Evolutionary conservation across 106 monocot genomes (phyloP).

Genomic region (Ottelia alismoides): DNA sequence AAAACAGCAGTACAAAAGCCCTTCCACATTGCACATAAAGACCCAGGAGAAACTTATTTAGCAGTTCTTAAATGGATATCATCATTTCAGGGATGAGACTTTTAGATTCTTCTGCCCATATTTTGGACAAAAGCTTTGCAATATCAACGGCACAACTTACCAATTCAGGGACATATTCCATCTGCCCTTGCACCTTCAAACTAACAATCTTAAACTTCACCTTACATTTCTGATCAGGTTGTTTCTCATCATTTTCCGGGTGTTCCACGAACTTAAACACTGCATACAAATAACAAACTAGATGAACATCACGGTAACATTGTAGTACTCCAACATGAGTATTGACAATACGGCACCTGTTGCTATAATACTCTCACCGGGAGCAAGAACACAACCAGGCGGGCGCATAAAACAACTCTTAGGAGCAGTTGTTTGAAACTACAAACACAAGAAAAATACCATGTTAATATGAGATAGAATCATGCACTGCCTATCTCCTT

Average conservation of each 20-base stretch:
- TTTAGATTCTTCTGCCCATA: too few relatives aligned
- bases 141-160: too few relatives aligned
- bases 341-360: conserved; percentile 26
- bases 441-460: too few relatives aligned
- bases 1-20: too few relatives aligned
- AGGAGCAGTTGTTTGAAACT: conserved; percentile 78
- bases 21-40: too few relatives aligned
- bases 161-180: conserved; percentile 57
- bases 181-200: conserved; percentile 55
- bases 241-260: conserved; percentile 50
- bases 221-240: conserved; percentile 36
- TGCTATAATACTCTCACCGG: conserved; percentile 59
- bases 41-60: too few relatives aligned
- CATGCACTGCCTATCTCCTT: too few relatives aligned
- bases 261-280: conserved; percentile 75
- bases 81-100: neutral
- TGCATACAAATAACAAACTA: conserved; percentile 1
- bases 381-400: conserved; percentile 61
- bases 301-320: too few relatives aligned
- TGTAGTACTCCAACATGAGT: neutral
- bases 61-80: too few relatives aligned
- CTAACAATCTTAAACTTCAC: conserved; percentile 72
- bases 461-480: too few relatives aligned
- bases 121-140: too few relatives aligned
- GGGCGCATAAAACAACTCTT: conserved; percentile 82